Percentiles rank a stretch among this genome's conserved stretches.
Conservation (phyloP, 2,329 filamentous ascomycete genomes). For the Botrytis aclada region DNA sequence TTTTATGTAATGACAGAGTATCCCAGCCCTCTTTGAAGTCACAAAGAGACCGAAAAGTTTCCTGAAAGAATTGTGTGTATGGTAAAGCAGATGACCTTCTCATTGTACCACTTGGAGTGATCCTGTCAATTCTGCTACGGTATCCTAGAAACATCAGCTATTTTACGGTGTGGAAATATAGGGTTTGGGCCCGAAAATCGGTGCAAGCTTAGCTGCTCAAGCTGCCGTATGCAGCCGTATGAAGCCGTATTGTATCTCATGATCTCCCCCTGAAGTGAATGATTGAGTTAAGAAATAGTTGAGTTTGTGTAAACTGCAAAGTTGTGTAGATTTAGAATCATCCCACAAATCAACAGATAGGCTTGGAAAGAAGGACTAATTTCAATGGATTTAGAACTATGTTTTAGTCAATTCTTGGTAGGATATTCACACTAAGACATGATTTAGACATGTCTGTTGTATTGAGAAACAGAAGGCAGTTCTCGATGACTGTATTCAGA, state of each 20-base stretch:
- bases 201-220: not conserved
- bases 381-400: not conserved
- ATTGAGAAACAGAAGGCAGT: not conserved
- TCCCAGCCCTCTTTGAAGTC: not conserved
- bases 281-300: not conserved
- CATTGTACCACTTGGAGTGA: rapidly evolving
- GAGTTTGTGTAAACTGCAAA: not conserved
- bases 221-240: not conserved
- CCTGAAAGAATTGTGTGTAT: not conserved
- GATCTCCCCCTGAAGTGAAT: not conserved
- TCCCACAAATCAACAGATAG: not conserved
- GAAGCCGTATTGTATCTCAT: not conserved
- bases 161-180: not conserved
- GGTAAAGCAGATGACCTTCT: not conserved
- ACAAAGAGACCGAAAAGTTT: not conserved
- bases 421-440: not conserved
- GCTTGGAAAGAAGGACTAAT: not conserved
- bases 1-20: not conserved
- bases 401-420: not conserved
- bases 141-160: not conserved
- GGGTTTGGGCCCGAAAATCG: not conserved
- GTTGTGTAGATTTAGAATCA: not conserved
- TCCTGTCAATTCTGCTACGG: not conserved
- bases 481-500: not conserved
- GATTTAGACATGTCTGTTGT: not conserved